Percentiles rank a stretch among this genome's conserved stretches.
Conservation (phyloP, 2,329 filamentous ascomycete species). For the Diaporthe ampelina region DNA sequence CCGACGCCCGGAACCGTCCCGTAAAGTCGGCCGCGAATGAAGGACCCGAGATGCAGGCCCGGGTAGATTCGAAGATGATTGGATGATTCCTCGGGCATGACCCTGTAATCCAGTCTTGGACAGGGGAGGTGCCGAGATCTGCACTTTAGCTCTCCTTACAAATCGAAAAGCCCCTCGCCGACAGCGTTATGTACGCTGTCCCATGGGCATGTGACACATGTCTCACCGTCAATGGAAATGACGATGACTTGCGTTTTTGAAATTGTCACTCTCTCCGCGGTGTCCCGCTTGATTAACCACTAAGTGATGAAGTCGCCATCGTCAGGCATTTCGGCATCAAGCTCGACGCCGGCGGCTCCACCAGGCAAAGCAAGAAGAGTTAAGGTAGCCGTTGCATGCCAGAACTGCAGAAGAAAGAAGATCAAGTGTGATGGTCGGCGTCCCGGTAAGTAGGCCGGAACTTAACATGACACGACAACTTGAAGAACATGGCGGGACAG, state of each 20-base stretch:
- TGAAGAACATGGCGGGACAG: neutral
- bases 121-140: neutral
- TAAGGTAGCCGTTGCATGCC: constrained; percentile 50
- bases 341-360: neutral
- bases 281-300: neutral
- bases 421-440: constrained; percentile 58
- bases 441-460: constrained; percentile 48
- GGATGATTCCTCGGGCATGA: neutral
- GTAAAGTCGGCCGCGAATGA: neutral
- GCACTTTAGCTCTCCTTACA: neutral
- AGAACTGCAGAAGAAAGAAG: constrained; percentile 57
- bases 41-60: neutral
- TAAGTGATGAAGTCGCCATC: neutral
- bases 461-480: neutral
- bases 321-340: neutral
- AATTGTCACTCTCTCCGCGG: neutral
- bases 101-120: neutral
- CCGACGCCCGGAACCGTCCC: neutral
- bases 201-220: neutral
- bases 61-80: neutral
- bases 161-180: too few species aligned
- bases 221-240: neutral
- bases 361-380: neutral
- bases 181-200: too few species aligned
- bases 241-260: neutral